Evolutionary conservation across 768 basidiomycete genomes (phyloP).

Genomic region (Termitomyces sp.): DNA sequence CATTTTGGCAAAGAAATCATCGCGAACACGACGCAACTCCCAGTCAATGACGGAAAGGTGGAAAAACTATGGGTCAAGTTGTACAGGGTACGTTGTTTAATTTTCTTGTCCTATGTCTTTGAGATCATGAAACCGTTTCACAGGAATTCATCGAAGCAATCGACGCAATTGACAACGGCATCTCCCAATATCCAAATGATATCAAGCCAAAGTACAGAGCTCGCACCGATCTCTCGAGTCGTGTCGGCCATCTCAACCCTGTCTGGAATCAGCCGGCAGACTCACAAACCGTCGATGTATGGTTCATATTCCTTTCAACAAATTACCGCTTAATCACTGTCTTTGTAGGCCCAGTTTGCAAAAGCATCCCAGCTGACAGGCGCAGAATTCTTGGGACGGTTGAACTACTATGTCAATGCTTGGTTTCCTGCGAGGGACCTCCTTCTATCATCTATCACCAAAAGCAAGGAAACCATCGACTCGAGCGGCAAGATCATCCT

Average conservation of each 20-base stretch:
- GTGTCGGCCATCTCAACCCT: conserved; percentile 84
- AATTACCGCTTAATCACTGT: not conserved
- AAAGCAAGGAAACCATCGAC: conserved; percentile 55
- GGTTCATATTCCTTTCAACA: conserved; percentile 15
- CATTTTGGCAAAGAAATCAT: conserved; percentile 91
- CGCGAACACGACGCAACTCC: conserved; percentile 46
- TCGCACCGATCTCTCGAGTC: conserved; percentile 78
- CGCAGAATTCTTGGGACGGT: conserved; percentile 71
- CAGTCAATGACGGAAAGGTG: conserved; percentile 56
- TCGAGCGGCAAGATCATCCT: conserved; percentile 72
- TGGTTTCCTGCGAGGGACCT: conserved; percentile 92
- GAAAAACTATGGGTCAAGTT: conserved; percentile 80
- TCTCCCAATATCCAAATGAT: conserved; percentile 71
- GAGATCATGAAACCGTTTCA: not conserved
- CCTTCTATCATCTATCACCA: conserved; percentile 51
- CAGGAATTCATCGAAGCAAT: conserved; percentile 93
- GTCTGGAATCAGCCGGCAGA: conserved; percentile 83
- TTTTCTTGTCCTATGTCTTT: not conserved
- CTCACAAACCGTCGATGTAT: conserved; percentile 65
- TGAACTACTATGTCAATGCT: conserved; percentile 80
- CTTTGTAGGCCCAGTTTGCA: conserved; percentile 59
- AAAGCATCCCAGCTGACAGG: conserved; percentile 82
- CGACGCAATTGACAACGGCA: conserved; percentile 93
- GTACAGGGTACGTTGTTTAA: conserved; percentile 55
- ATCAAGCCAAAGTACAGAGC: conserved; percentile 66